phyloP scores from a whole-genome alignment of 2,329 filamentous ascomycete genomes.

The Colletotrichum chrysophilum region DNA sequence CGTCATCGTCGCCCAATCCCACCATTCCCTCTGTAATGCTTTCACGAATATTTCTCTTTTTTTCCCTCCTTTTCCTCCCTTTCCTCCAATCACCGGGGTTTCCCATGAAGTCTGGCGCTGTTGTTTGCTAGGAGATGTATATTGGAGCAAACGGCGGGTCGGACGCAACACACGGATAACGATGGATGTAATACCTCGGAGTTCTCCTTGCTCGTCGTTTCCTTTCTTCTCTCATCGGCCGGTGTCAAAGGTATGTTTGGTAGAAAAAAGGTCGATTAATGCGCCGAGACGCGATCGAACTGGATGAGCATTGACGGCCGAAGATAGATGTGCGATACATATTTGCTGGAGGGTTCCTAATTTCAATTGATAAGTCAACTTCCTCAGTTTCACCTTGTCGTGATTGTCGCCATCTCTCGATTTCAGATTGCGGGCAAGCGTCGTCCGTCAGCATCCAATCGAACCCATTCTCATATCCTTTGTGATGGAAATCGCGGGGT shows the following conservation, averaged over 20 bases:
- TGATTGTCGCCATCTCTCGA: neutral
- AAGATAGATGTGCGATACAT: constrained; percentile 8
- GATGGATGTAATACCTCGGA: constrained; percentile 3
- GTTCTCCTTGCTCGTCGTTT: neutral
- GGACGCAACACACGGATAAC: neutral
- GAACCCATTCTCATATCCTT: neutral
- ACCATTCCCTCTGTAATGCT: neutral
- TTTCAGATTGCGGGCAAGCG: neutral
- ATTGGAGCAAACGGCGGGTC: neutral
- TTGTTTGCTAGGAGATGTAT: neutral
- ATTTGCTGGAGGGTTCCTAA: neutral
- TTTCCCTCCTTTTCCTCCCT: neutral
- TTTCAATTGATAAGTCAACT: neutral
- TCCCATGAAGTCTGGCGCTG: neutral
- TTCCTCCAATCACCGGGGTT: neutral
- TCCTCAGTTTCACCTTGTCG: neutral
- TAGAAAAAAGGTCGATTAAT: constrained; percentile 16
- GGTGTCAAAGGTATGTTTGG: constrained; percentile 11
- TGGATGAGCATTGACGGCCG: constrained; percentile 1
- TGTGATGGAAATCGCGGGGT: neutral
- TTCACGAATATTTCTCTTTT: neutral
- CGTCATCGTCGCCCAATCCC: neutral
- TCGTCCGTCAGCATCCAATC: neutral
- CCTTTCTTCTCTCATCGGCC: neutral
- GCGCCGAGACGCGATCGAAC: constrained; percentile 1